Evolutionary conservation across 192 early-diverging fungal genomes (phyloP), one percentile per base, ranked within the genome.

Genomic region (Mortierella alpina): DNA sequence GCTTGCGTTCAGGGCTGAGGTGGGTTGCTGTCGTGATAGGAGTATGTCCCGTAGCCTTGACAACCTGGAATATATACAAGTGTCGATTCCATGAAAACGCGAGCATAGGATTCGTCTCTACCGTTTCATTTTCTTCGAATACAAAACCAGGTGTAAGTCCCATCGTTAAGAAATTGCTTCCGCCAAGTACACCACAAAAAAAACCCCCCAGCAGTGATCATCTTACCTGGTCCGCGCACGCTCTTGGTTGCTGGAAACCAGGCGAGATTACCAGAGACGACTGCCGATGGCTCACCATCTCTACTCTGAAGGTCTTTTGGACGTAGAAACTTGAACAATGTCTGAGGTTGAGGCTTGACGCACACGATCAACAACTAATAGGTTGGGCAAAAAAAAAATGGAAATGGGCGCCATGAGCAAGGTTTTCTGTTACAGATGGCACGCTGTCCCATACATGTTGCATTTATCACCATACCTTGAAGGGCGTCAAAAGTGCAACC

Each of bases 1-100:
- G 11, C 45, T 75, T 82, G 17, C 68, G 66, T 9, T 83, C 80
- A 48, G 70, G 65, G 11, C 69, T 72, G 4, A 80, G 68, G 8
- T 75, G 59, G 1, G 18, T 50, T 45, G 66, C 20, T 46, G 62
- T 20, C 12, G 68, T 23, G 20, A 54, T 65, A 9, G 49, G n/a
- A n/a, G 40, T 40, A 17, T 52, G 48, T 47, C 52, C 51, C 51
- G 71, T 50, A 4, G 20, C 74, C 17, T 75, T 82, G 39, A 69
- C 65, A 10, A 90, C 82, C 41, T 84, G 81, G 17, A 88, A 47
- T 57, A 90, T 87, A 44, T 82, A 82, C 39, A 90, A 55, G 57
- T 88, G 85, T 53, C 84, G 84, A 18, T 87, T 86, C 89, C 89
- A 90, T 6, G 88, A 83, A 50, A 87, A 88, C 2, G 89, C 89